phyloP scores from a whole-genome alignment of 192 early-diverging fungal species.

The Entomortierella lignicola region DNA sequence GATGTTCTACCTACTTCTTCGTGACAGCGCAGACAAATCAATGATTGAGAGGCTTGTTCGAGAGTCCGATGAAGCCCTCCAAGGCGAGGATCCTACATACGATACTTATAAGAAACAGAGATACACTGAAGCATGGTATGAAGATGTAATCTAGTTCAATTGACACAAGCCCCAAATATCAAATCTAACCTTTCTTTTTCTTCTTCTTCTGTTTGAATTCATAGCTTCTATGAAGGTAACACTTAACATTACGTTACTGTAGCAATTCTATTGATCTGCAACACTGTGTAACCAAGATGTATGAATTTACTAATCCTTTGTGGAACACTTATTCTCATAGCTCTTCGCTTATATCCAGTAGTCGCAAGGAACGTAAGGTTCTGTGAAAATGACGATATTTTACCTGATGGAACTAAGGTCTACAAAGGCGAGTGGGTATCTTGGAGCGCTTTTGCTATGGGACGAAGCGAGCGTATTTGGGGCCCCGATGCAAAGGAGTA shows the following conservation, averaged over 20 bases:
- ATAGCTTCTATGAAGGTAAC: conserved; percentile 18
- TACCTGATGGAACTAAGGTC: conserved; percentile 71
- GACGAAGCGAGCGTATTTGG: conserved; percentile 65
- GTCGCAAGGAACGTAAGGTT: conserved; percentile 60
- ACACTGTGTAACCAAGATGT: too few relatives aligned
- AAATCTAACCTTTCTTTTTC: background rate
- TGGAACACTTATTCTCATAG: conserved; percentile 35
- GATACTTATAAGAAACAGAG: conserved; percentile 23
- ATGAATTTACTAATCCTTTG: too few relatives aligned
- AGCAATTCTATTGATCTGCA: too few relatives aligned
- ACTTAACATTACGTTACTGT: background rate
- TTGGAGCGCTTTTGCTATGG: conserved; percentile 64
- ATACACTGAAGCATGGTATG: conserved; percentile 48
- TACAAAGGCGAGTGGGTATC: conserved; percentile 57
- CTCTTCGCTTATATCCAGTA: conserved; percentile 71
- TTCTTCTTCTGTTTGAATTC: background rate
- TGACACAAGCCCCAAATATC: too few relatives aligned
- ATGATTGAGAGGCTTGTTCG: conserved; percentile 21
- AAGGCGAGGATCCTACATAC: background rate
- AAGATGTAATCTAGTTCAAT: background rate
- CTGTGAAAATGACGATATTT: conserved; percentile 63
- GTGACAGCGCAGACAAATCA: conserved; percentile 40
- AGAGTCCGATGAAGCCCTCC: conserved; percentile 32
- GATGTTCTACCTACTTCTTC: conserved; percentile 60
- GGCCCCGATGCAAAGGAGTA: conserved; percentile 70